Base-by-base conservation (phyloP, 345 rosid species). In the Eucalyptus polybractea region DNA sequence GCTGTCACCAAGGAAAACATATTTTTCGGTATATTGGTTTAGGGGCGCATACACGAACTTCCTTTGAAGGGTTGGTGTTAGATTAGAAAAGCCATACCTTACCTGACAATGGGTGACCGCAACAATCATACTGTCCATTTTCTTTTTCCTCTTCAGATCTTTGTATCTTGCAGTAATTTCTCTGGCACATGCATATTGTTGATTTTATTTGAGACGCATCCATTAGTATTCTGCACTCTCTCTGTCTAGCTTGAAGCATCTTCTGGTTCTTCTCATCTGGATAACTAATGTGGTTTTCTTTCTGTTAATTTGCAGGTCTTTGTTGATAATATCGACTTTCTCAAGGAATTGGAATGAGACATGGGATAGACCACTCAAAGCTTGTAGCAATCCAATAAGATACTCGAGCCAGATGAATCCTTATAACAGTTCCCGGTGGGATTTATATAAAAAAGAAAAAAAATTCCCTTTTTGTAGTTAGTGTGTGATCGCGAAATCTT, bases 281-380 rank as follows among this genome's bases (percentile, higher is more conserved):
- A 37, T 10, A 19, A 21, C 83, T 76, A 4, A 76, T 21, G 47
- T 67, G 40, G 87, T 16, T 85, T n/a, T 50, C 33, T 49, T 29
- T 56, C 17, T 25, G n/a, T 47, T 44, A 54, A 51, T 49, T 80
- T 86, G 89, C 95, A 97, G 98, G 99, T 97, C 83, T 97, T 97
- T 91, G 99, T 97, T 88, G 99, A 97, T 93, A 97, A 96, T 88
- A 94, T 96, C 50, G 99, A 97, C 86, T 96, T 97, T 91, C 92
- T 95, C 89, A 96, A 96, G 94, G 99, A 97, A 89, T 88, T 97
- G 91, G 99, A 97, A 92, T 96, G 96, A 96, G 93, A 72, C 83
- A 37, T 3, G 83, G 47, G 14, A 76, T 42, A 40, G 44, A n/a
- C 80, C 65, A 51, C 62, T 21, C 31, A 5, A 72, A 16, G 44